A percentile compares a stretch with the other conserved stretches of the same genome.
These are phyloP conservation scores for Auricularia sp. DNA, from an alignment of 768 basidiomycete species.

Conservation along the genomic window DNA sequence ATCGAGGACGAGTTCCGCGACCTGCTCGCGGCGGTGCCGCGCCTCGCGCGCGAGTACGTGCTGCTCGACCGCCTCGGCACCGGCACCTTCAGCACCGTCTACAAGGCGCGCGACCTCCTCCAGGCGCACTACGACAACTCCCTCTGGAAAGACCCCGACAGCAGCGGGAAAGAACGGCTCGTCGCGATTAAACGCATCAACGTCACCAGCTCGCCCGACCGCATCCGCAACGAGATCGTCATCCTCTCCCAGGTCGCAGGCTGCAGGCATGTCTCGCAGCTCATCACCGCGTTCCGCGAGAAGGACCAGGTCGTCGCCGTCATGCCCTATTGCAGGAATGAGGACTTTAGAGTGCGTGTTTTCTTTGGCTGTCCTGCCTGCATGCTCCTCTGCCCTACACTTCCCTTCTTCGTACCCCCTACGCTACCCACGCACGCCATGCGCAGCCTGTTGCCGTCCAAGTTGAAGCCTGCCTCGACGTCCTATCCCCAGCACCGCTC, in stretches of 20 bases:
- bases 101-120: constrained; percentile 85
- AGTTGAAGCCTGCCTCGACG: no score
- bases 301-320: constrained; percentile 88
- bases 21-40: constrained; percentile 54
- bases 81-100: constrained; percentile 87
- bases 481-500: no score
- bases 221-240: constrained; percentile 85
- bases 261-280: constrained; percentile 78
- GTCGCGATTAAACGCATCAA: constrained; percentile 96
- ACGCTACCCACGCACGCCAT: no score
- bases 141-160: constrained; percentile 37
- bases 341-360: constrained; percentile 78
- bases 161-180: constrained; percentile 54
- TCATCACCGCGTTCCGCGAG: constrained; percentile 89
- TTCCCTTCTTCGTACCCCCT: not conserved
- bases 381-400: not conserved
- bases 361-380: not conserved
- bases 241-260: constrained; percentile 82
- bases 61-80: constrained; percentile 89
- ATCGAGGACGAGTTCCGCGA: constrained; percentile 70
- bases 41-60: constrained; percentile 56
- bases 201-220: constrained; percentile 86
- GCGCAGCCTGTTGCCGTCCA: no score
- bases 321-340: constrained; percentile 87
- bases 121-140: constrained; percentile 68